Evolutionary conservation across 2,329 filamentous ascomycete genomes (phyloP).

Genomic region (Fusarium hainanense): DNA sequence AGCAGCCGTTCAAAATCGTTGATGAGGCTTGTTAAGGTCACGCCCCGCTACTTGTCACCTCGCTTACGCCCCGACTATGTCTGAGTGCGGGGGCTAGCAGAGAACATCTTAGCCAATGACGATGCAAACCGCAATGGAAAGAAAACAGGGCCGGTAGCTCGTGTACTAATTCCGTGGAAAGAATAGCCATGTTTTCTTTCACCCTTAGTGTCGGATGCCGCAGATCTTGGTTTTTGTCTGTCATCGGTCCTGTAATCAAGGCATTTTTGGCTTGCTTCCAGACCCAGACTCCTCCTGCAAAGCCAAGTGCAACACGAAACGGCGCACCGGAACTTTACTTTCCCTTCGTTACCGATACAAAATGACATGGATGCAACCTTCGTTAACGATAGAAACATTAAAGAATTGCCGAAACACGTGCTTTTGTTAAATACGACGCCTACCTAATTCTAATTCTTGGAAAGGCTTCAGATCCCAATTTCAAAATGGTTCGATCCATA

Average conservation of each 20-base stretch:
- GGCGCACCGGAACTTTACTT: not conserved
- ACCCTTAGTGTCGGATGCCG: not conserved
- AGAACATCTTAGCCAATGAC: not conserved
- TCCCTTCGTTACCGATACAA: not conserved
- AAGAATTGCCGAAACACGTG: slow-evolving; percentile 22
- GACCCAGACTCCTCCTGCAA: not conserved
- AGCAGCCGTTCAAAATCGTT: not conserved
- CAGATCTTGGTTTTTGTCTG: slow-evolving; percentile 52
- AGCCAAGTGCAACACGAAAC: not conserved
- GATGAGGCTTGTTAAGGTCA: not conserved
- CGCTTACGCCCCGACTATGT: slow-evolving; percentile 11
- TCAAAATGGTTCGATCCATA: slow-evolving; percentile 24
- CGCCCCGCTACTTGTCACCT: slow-evolving; percentile 2
- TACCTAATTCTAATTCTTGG: not conserved
- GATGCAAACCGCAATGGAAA: not conserved
- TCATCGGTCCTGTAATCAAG: slow-evolving; percentile 46
- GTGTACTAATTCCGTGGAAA: not conserved
- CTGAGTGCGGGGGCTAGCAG: slow-evolving; percentile 28
- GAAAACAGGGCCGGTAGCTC: not conserved
- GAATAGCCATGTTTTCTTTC: slow-evolving; percentile 22
- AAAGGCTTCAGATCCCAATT: not conserved
- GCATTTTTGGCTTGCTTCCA: slow-evolving; percentile 11
- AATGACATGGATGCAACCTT: not conserved
- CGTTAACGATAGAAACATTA: not conserved
- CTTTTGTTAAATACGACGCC: not conserved